Base-by-base conservation (phyloP, 345 rosid genomes). In the Eucalyptus cladocalyx region DNA sequence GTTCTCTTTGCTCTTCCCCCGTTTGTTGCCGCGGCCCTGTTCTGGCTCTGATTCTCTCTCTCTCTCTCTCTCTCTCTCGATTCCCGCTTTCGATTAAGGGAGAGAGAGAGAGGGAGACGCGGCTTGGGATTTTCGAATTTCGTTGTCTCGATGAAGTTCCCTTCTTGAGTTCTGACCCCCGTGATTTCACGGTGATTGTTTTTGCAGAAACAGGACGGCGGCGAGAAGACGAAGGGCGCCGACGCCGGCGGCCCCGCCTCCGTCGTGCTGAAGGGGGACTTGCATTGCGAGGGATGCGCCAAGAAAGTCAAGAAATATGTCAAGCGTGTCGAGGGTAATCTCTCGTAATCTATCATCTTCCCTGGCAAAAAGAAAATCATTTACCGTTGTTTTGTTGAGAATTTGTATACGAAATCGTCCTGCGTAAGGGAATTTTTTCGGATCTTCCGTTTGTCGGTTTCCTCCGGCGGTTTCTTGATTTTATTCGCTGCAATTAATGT, bases 201-300 rank as follows among this genome's bases (percentile, higher is more conserved):
- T 80, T 88, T 45, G 86, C 87, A 76, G 89, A 51, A 88, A 49
- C 21, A 88, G 62, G 76, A 85, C 49, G 94, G 94, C 80, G 98
- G 88, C 14, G 94, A 92, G 88, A 94, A 95, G 92, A 94, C 94
- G 88, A 86, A 92, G 2, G 92, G 54, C 11, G 91, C 93, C 15
- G 92, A 91, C 65, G 95, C 89, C 14, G 94, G 89, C 86, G 93
- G 91, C 45, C 89, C 54, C 7, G 69, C 56, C 80, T 90, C 93
- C 83, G 93, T 93, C 90, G 95, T 97, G 45, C 89, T 94, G 94
- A 97, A 95, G 93, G 89, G 91, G 88, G 96, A 96, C 87, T 91
- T 98, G 94, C 99, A 96, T 94, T 98, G 99, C 51, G 97, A 97
- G 87, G 99, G 98, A 30, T 98, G 99, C 67, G 98, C 98, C 45